Percentiles rank a stretch among this genome's conserved stretches.
These are phyloP conservation scores for Suhomyces atakaporum DNA, from an alignment of 1,139 yeast species.

Conservation along the genomic window DNA sequence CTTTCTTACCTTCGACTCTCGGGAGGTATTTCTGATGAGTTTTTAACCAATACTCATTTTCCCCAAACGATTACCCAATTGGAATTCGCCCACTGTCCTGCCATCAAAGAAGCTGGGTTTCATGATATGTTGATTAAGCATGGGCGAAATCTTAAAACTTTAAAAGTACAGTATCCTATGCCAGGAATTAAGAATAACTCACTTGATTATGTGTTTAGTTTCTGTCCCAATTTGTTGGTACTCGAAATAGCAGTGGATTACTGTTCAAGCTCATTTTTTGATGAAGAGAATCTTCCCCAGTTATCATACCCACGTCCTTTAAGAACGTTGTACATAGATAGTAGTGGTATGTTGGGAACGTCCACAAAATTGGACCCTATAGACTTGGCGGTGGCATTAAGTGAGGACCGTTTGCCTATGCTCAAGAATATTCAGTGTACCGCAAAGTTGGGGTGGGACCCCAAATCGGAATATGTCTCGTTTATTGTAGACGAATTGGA, in stretches of 20 bases:
- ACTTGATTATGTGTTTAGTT: conserved; percentile 67
- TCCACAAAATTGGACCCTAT: conserved; percentile 81
- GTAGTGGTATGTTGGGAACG: conserved; percentile 89
- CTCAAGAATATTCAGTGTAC: conserved; percentile 67
- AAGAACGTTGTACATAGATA: conserved; percentile 65
- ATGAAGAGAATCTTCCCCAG: conserved; percentile 54
- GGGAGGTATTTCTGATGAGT: conserved; percentile 87
- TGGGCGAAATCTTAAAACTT: conserved; percentile 62
- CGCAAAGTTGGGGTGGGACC: conserved; percentile 86
- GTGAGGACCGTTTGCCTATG: conserved; percentile 73
- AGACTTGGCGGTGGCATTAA: conserved; percentile 81
- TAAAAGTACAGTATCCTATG: conserved; percentile 84
- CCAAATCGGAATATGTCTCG: conserved; percentile 64
- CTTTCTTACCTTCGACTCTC: conserved; percentile 72
- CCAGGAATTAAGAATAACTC: conserved; percentile 73
- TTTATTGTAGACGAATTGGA: conserved; percentile 42
- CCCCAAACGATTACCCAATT: conserved; percentile 71
- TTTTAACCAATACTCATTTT: conserved; percentile 63
- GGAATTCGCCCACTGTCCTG: conserved; percentile 88
- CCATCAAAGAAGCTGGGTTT: conserved; percentile 61
- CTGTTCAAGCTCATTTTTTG: conserved; percentile 64
- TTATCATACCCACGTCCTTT: conserved; percentile 55
- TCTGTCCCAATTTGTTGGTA: conserved; percentile 69
- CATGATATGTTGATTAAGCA: conserved; percentile 59
- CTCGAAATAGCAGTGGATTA: conserved; percentile 82